Evolutionary conservation across 495 filamentous ascomycete species (phyloP).

Genomic region (Penicillium cosmopolitanum): DNA sequence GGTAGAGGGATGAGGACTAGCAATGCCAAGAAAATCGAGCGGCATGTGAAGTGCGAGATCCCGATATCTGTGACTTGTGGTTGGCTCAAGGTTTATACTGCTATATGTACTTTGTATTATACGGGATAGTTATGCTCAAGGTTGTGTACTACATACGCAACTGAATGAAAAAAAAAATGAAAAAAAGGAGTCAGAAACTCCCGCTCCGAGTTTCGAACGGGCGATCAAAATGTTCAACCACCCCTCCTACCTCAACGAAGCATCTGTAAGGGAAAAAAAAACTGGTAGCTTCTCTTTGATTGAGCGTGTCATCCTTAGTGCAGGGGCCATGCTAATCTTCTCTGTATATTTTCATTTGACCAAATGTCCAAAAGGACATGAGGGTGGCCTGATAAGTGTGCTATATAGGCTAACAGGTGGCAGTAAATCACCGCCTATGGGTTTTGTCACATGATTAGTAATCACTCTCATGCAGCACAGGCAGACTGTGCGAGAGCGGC

Average conservation of each 20-base stretch:
- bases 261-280: conserved; percentile 7
- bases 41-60: no score
- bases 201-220: neutral
- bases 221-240: neutral
- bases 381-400: conserved; percentile 14
- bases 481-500: no score
- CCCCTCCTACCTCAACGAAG: conserved; percentile 4
- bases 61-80: no score
- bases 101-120: no score
- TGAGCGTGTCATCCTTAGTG: conserved; percentile 99
- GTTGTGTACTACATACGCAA: no score
- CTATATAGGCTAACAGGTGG: neutral
- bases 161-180: no score
- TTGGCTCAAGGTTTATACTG: no score
- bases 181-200: no score
- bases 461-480: no score
- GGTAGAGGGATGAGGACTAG: no score
- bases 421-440: neutral
- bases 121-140: no score
- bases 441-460: neutral
- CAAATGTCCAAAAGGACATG: conserved; percentile 74
- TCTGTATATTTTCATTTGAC: conserved; percentile 83
- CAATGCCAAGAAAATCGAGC: no score
- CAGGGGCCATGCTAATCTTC: conserved; percentile 99
- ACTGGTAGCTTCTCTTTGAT: conserved; percentile 89